Evolutionary conservation across 768 basidiomycete species (phyloP), one percentile per base, ranked within the genome.

Genomic region (Russula abietina): DNA sequence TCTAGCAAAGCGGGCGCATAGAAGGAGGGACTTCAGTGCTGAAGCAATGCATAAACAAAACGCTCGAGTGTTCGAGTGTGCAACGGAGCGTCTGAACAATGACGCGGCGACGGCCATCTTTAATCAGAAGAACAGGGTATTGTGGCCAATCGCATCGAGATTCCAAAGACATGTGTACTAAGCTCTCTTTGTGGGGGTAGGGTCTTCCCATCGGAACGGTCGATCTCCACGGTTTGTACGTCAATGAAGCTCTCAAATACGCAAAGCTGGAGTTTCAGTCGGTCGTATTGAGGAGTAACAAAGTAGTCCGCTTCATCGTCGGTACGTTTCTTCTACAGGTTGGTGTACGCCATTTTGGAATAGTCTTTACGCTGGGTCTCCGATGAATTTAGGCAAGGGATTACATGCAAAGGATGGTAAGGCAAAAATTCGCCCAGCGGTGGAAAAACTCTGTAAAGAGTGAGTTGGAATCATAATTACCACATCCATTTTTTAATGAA

Each of bases 281-380:
- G 41, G 57, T 52, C 6, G 32, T 10, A 7, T n/a, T 1, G 14
- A 46, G 45, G 45, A 30, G 12, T 16, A 3, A 54, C 17, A 22
- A 12, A n/a, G 38, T 6, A 9, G 52, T 63, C n/a, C 57, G n/a
- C 26, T 63, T 63, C 57, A 63, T 63, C 26, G 62, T 63, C 22
- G 62, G 62, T 63, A 30, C 22, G 57, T 17, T 28, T 17, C 38
- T 19, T 26, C 45, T 22, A 19, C 9, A 4, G 36, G 43, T 45
- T 19, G n/a, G 19, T n/a, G 19, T n/a, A n/a, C 4, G 3, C 19
- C 7, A 4, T 10, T 22, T n/a, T 22, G 45, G 22, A 22, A n/a
- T 10, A 17, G 7, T 32, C 16, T 30, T 32, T 51, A 41, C 22
- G 32, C 50, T 36, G 10, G 14, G 14, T 4, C 28, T 8, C 6